Evolutionary conservation across 1,284 basidiomycete genomes (phyloP).

Genomic region (Sporisorium iseilematis-ciliati): DNA sequence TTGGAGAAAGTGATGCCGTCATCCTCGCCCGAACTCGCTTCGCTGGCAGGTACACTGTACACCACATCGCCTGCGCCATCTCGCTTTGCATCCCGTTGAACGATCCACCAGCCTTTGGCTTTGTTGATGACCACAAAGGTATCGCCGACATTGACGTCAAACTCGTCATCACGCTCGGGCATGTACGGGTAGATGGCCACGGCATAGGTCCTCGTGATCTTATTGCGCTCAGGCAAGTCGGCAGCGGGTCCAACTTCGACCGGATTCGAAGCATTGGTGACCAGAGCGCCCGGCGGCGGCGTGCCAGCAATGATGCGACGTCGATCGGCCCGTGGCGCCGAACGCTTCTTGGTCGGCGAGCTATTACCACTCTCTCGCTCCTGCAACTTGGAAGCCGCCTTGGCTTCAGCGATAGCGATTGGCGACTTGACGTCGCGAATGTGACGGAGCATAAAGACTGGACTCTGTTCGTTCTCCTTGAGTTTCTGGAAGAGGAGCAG

Average conservation of each 20-base stretch:
- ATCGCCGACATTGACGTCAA: constrained; percentile 86
- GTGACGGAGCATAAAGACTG: constrained; percentile 98
- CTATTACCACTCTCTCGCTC: constrained; percentile 25
- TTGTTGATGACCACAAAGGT: constrained; percentile 90
- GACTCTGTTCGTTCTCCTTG: constrained; percentile 96
- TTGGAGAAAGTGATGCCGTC: constrained; percentile 20
- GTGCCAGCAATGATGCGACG: constrained; percentile 34
- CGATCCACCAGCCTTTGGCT: constrained; percentile 98
- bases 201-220: constrained; percentile 75
- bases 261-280: constrained; percentile 29
- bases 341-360: constrained; percentile 20
- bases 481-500: constrained; percentile 95
- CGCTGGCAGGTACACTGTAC: constrained; percentile 79
- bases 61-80: constrained; percentile 84
- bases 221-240: constrained; percentile 38
- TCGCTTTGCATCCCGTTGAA: constrained; percentile 83
- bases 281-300: constrained; percentile 36
- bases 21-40: constrained; percentile 42
- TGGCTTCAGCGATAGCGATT: constrained; percentile 71
- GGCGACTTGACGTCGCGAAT: constrained; percentile 96
- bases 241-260: constrained; percentile 57
- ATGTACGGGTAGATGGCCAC: constrained; percentile 94
- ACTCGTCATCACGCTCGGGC: constrained; percentile 96
- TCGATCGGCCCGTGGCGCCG: constrained; percentile 33
- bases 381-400: constrained; percentile 54